These are phyloP conservation scores for Saccharomycopsis sp. DNA, from an alignment of 805 yeast genomes.

Conservation along the genomic window DNA sequence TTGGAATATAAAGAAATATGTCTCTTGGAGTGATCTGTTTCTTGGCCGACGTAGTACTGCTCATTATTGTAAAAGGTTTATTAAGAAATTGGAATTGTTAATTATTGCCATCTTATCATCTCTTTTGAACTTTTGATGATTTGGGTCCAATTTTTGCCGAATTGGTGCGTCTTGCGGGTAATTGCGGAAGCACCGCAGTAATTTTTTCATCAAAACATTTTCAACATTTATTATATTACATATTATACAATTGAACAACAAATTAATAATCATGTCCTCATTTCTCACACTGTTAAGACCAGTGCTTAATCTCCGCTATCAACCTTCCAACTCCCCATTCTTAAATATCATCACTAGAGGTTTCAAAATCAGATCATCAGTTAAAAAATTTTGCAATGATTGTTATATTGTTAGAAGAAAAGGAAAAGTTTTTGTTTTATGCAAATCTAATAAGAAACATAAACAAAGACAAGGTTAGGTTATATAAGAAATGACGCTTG, in stretches of 20 bases:
- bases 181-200: no score
- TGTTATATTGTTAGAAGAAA: constrained; percentile 91
- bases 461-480: constrained; percentile 89
- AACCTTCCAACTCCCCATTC: constrained; percentile 8
- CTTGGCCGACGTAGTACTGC: no score
- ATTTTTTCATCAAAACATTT: no score
- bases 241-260: no score
- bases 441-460: constrained; percentile 88
- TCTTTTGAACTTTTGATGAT: background rate
- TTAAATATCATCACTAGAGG: constrained; percentile 37
- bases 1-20: constrained; percentile 77
- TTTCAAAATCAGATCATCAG: constrained; percentile 87
- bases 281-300: no score
- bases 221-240: no score
- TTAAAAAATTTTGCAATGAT: constrained; percentile 85
- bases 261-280: no score
- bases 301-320: no score
- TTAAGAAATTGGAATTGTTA: background rate
- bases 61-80: background rate
- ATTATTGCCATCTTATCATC: background rate
- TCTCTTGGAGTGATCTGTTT: constrained; percentile 34
- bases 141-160: no score
- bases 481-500: no score
- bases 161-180: no score
- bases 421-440: constrained; percentile 87